These are phyloP conservation scores for Bipolaris cookei DNA, from an alignment of 2,329 filamentous ascomycete genomes.

Conservation along the genomic window DNA sequence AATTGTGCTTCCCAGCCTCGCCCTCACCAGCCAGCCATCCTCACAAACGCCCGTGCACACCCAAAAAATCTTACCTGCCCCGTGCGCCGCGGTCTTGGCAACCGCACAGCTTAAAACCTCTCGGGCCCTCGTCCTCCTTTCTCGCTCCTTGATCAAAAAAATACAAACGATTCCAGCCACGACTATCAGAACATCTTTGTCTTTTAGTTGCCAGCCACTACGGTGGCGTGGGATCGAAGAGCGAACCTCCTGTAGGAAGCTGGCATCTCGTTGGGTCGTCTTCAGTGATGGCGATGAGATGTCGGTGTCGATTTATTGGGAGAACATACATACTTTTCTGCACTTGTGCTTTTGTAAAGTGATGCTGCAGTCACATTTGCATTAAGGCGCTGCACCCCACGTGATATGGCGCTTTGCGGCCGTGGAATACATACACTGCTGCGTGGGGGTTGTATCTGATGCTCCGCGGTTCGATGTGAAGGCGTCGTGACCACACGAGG, in stretches of 20 bases:
- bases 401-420: neutral
- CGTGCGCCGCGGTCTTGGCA: slow-evolving; percentile 16
- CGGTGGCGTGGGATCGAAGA: slow-evolving; percentile 70
- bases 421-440: neutral
- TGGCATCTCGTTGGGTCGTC: slow-evolving; percentile 70
- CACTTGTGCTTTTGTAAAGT: neutral
- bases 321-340: slow-evolving; percentile 59
- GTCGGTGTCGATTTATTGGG: slow-evolving; percentile 72
- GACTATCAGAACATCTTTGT: slow-evolving; percentile 63
- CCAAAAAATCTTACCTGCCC: neutral
- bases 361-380: neutral
- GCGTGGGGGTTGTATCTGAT: neutral
- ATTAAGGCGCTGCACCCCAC: neutral
- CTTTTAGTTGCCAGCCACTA: slow-evolving; percentile 72
- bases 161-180: slow-evolving; percentile 68
- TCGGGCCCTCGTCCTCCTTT: slow-evolving; percentile 41
- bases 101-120: slow-evolving; percentile 30
- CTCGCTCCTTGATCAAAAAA: slow-evolving; percentile 65
- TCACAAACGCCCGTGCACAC: neutral
- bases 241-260: slow-evolving; percentile 67
- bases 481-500: neutral
- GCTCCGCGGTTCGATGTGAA: neutral
- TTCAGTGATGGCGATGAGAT: slow-evolving; percentile 73
- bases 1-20: neutral
- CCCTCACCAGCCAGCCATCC: neutral